phyloP scores from a whole-genome alignment of 2,329 filamentous ascomycete genomes.

The Didymella arachidicola region DNA sequence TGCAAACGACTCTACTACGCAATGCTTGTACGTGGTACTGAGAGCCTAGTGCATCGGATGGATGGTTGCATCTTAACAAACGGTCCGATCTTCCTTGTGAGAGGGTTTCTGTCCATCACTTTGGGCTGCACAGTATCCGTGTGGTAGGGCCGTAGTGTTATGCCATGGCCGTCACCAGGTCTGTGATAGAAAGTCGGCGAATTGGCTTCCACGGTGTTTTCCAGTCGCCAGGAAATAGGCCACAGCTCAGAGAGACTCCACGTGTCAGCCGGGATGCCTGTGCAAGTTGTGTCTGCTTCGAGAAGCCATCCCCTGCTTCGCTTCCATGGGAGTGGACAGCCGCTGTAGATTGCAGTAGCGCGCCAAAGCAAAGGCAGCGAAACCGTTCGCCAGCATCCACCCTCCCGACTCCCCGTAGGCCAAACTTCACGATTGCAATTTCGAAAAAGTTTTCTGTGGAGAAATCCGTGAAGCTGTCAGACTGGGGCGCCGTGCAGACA shows the following conservation, averaged over 20 bases:
- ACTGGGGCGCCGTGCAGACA: conserved; percentile 21
- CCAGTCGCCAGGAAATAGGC: conserved; percentile 35
- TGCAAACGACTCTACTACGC: conserved; percentile 13
- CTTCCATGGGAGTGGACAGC: conserved; percentile 48
- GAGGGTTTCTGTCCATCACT: conserved; percentile 18
- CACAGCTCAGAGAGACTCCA: conserved; percentile 37
- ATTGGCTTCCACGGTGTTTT: conserved; percentile 34
- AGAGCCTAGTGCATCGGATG: conserved; percentile 28
- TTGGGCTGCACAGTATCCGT: conserved; percentile 19
- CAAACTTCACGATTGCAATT: conserved; percentile 41
- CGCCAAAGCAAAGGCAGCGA: conserved; percentile 32
- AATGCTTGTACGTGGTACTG: conserved; percentile 18
- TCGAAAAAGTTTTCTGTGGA: conserved; percentile 43
- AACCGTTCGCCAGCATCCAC: conserved; percentile 42
- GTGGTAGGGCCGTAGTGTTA: conserved; percentile 13
- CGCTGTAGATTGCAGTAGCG: conserved; percentile 49
- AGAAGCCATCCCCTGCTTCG: conserved; percentile 43
- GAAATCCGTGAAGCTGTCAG: conserved; percentile 31
- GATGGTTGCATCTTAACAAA: conserved; percentile 32
- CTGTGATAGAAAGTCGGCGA: conserved; percentile 26
- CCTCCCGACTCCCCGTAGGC: conserved; percentile 51
- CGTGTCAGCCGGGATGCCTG: conserved; percentile 47
- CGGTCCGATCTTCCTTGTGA: conserved; percentile 27
- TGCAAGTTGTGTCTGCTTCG: conserved; percentile 39
- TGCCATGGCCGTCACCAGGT: conserved; percentile 21